Conservation (phyloP, 2,329 filamentous ascomycete species). For the Colletotrichum cereale region DNA sequence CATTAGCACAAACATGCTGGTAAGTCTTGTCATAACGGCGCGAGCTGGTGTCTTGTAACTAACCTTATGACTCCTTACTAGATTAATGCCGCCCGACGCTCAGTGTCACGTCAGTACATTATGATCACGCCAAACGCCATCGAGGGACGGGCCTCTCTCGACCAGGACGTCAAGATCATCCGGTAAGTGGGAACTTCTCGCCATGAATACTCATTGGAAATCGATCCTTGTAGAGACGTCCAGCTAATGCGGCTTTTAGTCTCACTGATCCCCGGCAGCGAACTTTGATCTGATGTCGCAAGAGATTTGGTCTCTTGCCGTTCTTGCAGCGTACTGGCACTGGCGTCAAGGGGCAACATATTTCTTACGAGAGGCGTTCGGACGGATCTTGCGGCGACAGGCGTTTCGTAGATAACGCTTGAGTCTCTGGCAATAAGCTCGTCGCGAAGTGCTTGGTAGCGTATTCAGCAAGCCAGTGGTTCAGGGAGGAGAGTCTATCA, state of each 20-base stretch:
- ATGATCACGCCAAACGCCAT: slow-evolving; percentile 95
- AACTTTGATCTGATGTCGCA: slow-evolving; percentile 51
- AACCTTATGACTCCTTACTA: slow-evolving; percentile 49
- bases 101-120: slow-evolving; percentile 93
- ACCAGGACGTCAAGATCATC: slow-evolving; percentile 82
- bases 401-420: background rate
- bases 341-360: background rate
- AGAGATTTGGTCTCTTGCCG: background rate
- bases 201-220: background rate
- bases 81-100: slow-evolving; percentile 86
- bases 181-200: slow-evolving; percentile 61
- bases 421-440: background rate
- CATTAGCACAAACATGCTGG: slow-evolving; percentile 93
- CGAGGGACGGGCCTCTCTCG: slow-evolving; percentile 66
- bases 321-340: background rate
- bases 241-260: slow-evolving; percentile 52
- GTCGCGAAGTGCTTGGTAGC: background rate
- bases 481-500: background rate
- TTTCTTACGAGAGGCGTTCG: background rate
- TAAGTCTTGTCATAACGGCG: slow-evolving; percentile 59
- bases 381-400: background rate
- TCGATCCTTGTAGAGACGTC: background rate
- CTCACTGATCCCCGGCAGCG: slow-evolving; percentile 71
- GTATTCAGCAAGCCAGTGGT: background rate
- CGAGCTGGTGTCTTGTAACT: background rate